A percentile compares a stretch with the other conserved stretches of the same genome.
Conservation (phyloP, 345 rosid genomes). For the Syzygium grande region DNA sequence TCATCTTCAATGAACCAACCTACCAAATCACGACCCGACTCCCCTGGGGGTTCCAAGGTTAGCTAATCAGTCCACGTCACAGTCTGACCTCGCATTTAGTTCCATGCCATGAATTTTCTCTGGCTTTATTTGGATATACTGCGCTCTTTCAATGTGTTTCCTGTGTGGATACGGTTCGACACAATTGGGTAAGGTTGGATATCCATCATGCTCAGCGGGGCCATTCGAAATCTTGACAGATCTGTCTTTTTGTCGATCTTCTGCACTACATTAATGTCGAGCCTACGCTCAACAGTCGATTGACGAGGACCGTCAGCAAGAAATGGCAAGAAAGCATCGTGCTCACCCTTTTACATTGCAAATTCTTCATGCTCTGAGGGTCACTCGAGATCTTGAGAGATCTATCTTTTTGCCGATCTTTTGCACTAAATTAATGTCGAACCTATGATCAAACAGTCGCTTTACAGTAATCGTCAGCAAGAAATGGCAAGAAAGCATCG, state of each 20-base stretch:
- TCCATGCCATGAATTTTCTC: neutral
- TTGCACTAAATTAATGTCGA: too few relatives aligned
- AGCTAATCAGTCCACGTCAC: neutral
- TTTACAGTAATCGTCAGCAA: neutral
- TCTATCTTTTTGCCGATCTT: too few relatives aligned
- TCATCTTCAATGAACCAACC: neutral
- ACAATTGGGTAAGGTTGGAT: too few relatives aligned
- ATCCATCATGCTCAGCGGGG: neutral
- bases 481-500: neutral
- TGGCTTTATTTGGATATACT: neutral
- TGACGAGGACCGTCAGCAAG: neutral
- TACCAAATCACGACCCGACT: neutral
- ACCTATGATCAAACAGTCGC: too few relatives aligned
- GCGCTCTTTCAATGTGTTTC: neutral
- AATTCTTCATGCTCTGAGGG: neutral
- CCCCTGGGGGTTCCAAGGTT: neutral
- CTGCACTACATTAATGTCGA: too few relatives aligned
- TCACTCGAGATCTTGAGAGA: too few relatives aligned
- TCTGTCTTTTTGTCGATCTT: too few relatives aligned
- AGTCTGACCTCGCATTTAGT: neutral
- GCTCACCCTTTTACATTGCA: too few relatives aligned
- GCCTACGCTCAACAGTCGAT: neutral
- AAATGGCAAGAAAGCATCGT: neutral
- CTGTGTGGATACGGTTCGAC: too few relatives aligned
- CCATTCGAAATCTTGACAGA: too few relatives aligned